Percentiles rank a stretch among this genome's conserved stretches.
Evolutionary conservation across 345 rosid genomes (phyloP).

Genomic region (Camelina laxa): DNA sequence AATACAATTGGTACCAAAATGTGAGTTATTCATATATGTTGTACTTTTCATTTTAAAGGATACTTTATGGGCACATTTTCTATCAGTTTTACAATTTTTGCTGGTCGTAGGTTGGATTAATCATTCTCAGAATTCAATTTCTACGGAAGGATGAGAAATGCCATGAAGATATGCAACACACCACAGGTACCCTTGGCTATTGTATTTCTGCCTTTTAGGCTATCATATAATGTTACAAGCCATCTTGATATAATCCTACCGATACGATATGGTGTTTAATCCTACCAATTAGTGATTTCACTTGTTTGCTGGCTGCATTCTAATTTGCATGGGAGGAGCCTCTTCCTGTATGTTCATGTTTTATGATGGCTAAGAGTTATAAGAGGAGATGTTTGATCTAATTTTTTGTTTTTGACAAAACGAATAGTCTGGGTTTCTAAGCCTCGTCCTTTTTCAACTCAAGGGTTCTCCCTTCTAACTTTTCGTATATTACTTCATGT

Average conservation of each 20-base stretch:
- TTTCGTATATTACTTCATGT: conserved; percentile 26
- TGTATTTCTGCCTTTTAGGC: conserved; percentile 9
- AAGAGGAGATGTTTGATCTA: conserved; percentile 5
- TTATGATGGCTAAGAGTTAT: conserved; percentile 29
- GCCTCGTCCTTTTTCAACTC: conserved; percentile 26
- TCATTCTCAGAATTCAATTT: conserved; percentile 59
- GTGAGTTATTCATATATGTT: conserved; percentile 53
- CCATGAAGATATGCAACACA: conserved; percentile 42
- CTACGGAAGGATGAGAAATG: conserved; percentile 51
- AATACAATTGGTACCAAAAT: conserved; percentile 63
- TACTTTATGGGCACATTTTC: conserved; percentile 5
- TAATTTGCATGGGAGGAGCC: conserved; percentile 10
- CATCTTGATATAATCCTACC: conserved; percentile 16
- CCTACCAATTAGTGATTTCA: not conserved
- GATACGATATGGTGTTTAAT: conserved; percentile 10
- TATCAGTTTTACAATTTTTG: conserved; percentile 13
- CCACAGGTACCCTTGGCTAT: conserved; percentile 51
- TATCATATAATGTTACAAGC: conserved; percentile 18
- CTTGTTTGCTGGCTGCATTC: conserved; percentile 1
- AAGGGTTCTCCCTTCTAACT: conserved; percentile 26
- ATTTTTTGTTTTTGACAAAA: conserved; percentile 20
- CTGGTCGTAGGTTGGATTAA: conserved; percentile 59
- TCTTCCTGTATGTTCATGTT: conserved; percentile 21
- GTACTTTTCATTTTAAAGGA: conserved; percentile 16
- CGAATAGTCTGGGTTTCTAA: conserved; percentile 15